These are phyloP conservation scores for Citrus inodora DNA, from an alignment of 345 rosid genomes.

Conservation along the genomic window DNA sequence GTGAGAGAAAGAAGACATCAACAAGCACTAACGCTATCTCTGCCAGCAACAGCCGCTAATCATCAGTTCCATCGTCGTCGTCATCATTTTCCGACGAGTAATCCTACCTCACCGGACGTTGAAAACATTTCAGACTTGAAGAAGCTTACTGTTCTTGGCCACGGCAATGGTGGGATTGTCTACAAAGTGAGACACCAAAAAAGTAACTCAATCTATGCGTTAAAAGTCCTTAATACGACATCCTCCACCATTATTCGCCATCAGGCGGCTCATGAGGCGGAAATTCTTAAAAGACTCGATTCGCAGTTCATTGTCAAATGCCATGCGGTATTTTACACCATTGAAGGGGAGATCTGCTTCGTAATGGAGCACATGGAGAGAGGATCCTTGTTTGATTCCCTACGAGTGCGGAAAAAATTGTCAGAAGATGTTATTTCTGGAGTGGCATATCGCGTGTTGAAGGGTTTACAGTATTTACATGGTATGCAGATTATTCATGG, in stretches of 20 bases:
- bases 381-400: constrained; percentile 42
- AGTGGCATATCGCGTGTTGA: constrained; percentile 35
- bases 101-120: constrained; percentile 35
- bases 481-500: constrained; percentile 54
- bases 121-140: constrained; percentile 42
- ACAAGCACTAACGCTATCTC: constrained; percentile 43
- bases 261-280: constrained; percentile 40
- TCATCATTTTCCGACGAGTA: constrained; percentile 20
- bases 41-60: constrained; percentile 14
- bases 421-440: constrained; percentile 34
- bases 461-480: constrained; percentile 51
- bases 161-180: constrained; percentile 56
- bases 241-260: constrained; percentile 10
- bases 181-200: constrained; percentile 48
- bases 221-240: constrained; percentile 30
- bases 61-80: constrained; percentile 23
- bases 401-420: constrained; percentile 20
- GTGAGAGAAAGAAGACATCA: constrained; percentile 64
- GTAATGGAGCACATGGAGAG: constrained; percentile 68
- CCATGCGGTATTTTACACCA: constrained; percentile 31
- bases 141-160: constrained; percentile 53
- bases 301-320: constrained; percentile 54
- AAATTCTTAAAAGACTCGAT: constrained; percentile 48
- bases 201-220: constrained; percentile 35
- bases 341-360: constrained; percentile 39